These are phyloP conservation scores for Populus alba DNA, from an alignment of 345 rosid genomes.

Conservation along the genomic window DNA sequence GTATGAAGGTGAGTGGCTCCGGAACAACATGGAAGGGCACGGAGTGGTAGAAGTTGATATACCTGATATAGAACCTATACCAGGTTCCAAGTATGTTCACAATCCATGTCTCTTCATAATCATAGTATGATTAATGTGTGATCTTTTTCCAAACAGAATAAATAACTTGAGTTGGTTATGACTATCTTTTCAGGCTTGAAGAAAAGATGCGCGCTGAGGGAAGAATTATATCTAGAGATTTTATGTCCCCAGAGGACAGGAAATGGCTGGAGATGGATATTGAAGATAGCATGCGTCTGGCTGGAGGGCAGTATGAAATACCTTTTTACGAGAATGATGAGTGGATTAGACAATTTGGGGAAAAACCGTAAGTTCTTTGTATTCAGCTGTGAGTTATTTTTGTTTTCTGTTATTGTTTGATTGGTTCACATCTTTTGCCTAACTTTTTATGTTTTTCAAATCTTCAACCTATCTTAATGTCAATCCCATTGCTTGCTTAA, in stretches of 20 bases:
- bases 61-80: conserved; percentile 85
- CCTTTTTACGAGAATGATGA: conserved; percentile 75
- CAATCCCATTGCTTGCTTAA: no score
- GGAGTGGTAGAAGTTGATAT: conserved; percentile 90
- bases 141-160: background rate
- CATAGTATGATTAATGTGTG: background rate
- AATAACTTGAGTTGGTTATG: conserved; percentile 11
- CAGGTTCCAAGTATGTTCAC: conserved; percentile 76
- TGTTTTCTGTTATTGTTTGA: background rate
- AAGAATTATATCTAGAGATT: conserved; percentile 66
- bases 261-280: conserved; percentile 95
- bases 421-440: background rate
- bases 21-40: conserved; percentile 81
- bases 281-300: conserved; percentile 62
- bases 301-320: conserved; percentile 46
- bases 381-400: background rate
- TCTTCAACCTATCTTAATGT: background rate
- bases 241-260: conserved; percentile 80
- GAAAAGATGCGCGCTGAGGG: conserved; percentile 91
- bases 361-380: conserved; percentile 67
- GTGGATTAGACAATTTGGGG: conserved; percentile 71
- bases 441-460: background rate
- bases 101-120: conserved; percentile 7
- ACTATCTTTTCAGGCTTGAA: conserved; percentile 64
- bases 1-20: conserved; percentile 98